Evolutionary conservation across 371 early-diverging fungal genomes (phyloP).

Genomic region (Mortierella sp.): DNA sequence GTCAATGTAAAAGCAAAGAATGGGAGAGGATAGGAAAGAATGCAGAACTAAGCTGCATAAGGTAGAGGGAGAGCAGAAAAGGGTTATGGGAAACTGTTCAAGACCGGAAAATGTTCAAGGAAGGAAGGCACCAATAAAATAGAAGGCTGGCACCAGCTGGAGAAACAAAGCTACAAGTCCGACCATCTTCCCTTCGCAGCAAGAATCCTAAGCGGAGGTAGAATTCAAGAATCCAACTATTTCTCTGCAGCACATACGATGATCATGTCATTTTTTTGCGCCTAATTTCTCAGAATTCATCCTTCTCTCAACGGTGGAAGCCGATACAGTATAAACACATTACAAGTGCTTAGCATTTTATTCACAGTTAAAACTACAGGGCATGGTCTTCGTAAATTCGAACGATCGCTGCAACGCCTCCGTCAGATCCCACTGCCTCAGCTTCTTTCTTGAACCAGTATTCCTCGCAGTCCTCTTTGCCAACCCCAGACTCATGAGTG

Average conservation of each 20-base stretch:
- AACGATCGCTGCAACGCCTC: slow-evolving; percentile 31
- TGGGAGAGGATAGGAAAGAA: neutral
- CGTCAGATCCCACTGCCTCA: slow-evolving; percentile 26
- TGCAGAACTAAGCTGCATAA: too few species aligned
- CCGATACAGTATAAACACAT: too few species aligned
- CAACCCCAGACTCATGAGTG: slow-evolving; percentile 78
- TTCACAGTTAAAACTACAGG: slow-evolving; percentile 4
- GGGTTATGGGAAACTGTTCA: neutral
- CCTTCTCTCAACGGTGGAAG: too few species aligned
- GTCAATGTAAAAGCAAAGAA: neutral
- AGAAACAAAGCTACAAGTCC: neutral
- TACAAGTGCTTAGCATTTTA: neutral
- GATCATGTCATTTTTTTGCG: neutral
- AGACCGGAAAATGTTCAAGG: neutral
- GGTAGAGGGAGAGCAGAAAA: neutral
- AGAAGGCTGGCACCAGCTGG: neutral
- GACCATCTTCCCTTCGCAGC: too few species aligned
- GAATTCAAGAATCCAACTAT: too few species aligned
- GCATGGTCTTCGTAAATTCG: slow-evolving; percentile 6
- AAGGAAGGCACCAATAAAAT: neutral
- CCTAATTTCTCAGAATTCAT: too few species aligned
- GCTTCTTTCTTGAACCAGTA: slow-evolving; percentile 51
- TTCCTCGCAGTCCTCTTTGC: slow-evolving; percentile 77
- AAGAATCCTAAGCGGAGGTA: neutral
- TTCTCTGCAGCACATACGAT: slow-evolving; percentile 1